Evolutionary conservation across 1,284 basidiomycete genomes (phyloP).

Genomic region (Heterobasidion occidentale): DNA sequence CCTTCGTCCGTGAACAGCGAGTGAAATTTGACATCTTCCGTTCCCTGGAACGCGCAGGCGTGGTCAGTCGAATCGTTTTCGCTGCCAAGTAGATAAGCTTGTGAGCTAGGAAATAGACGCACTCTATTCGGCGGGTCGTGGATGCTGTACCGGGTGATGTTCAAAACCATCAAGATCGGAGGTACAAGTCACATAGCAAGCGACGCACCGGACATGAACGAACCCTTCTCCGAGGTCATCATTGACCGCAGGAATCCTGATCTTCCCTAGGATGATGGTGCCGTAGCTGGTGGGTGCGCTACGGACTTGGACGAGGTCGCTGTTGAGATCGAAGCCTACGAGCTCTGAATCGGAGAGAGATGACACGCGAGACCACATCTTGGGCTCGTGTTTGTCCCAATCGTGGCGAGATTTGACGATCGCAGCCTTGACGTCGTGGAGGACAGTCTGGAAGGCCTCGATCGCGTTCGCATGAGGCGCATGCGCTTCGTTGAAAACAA

Average conservation of each 20-base stretch:
- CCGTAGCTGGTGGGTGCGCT: slow-evolving; percentile 50
- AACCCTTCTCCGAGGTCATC: slow-evolving; percentile 58
- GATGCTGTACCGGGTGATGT: slow-evolving; percentile 29
- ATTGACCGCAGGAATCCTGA: slow-evolving; percentile 57
- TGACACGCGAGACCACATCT: slow-evolving; percentile 60
- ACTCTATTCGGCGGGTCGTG: slow-evolving; percentile 71
- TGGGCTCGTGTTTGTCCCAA: slow-evolving; percentile 68
- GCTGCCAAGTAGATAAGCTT: slow-evolving; percentile 1
- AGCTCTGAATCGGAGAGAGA: slow-evolving; percentile 46
- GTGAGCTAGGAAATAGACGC: slow-evolving; percentile 12
- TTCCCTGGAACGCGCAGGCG: slow-evolving; percentile 38
- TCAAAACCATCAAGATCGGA: not conserved
- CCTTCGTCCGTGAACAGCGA: slow-evolving; percentile 65
- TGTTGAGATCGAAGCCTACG: slow-evolving; percentile 40
- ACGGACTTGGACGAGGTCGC: slow-evolving; percentile 51
- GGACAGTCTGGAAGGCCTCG: slow-evolving; percentile 51
- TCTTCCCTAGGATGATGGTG: slow-evolving; percentile 67
- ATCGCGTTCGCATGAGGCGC: slow-evolving; percentile 47
- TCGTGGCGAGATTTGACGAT: slow-evolving; percentile 55
- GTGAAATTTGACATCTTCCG: slow-evolving; percentile 60
- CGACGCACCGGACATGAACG: slow-evolving; percentile 61
- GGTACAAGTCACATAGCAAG: not conserved
- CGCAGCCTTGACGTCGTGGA: slow-evolving; percentile 49
- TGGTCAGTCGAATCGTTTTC: not conserved
- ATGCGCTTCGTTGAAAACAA: slow-evolving; percentile 52